Percentiles rank a stretch among this genome's conserved stretches.
phyloP scores from a whole-genome alignment of 768 basidiomycete species.

The Trametes sanguinea region DNA sequence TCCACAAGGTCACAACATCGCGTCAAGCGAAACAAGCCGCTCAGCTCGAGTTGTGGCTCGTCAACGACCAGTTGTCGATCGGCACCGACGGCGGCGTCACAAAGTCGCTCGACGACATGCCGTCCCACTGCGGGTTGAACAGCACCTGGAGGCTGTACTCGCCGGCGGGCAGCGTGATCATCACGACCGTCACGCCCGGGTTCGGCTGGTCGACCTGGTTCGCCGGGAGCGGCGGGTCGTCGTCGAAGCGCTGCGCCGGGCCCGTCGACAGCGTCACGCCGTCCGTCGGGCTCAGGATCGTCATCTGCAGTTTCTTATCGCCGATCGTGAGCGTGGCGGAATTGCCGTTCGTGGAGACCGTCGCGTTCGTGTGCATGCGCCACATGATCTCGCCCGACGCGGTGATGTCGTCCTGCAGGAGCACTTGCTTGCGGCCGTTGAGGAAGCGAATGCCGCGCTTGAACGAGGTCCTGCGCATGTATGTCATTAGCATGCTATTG shows the following conservation, averaged over 20 bases:
- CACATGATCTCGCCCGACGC: slow-evolving; percentile 65
- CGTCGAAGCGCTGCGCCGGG: slow-evolving; percentile 53
- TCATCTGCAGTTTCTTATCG: slow-evolving; percentile 63
- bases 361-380: slow-evolving; percentile 97
- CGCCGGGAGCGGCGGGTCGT: slow-evolving; percentile 65
- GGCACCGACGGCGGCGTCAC: slow-evolving; percentile 71
- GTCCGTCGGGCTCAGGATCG: slow-evolving; percentile 62
- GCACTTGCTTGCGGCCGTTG: slow-evolving; percentile 82
- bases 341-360: slow-evolving; percentile 55
- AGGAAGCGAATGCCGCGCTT: slow-evolving; percentile 83
- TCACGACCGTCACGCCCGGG: slow-evolving; percentile 77
- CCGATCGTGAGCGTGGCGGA: slow-evolving; percentile 77
- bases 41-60: slow-evolving; percentile 61
- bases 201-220: slow-evolving; percentile 68
- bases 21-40: background rate
- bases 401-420: slow-evolving; percentile 90
- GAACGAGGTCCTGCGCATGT: slow-evolving; percentile 58
- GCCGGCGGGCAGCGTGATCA: slow-evolving; percentile 65
- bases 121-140: slow-evolving; percentile 92
- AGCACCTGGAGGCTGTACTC: slow-evolving; percentile 77
- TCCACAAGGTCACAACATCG: background rate
- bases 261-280: slow-evolving; percentile 65
- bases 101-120: slow-evolving; percentile 57
- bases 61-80: slow-evolving; percentile 73
- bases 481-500: background rate